Evolutionary conservation across 2,329 filamentous ascomycete genomes (phyloP).

Genomic region (Chaetomium strumarium): DNA sequence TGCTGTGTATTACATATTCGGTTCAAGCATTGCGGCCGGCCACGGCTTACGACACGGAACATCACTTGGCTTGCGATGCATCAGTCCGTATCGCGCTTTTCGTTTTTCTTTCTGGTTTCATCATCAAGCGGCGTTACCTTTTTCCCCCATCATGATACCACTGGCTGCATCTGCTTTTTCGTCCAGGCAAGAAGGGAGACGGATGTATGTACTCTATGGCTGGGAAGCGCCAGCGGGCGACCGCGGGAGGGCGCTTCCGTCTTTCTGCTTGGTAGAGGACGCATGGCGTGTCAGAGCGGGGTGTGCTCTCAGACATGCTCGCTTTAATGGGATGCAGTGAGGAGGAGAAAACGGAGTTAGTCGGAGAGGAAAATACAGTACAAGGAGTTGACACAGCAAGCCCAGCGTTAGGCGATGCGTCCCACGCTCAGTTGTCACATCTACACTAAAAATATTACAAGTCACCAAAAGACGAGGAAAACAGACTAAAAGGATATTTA

Average conservation of each 20-base stretch:
- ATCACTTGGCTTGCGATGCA: slow-evolving; percentile 20
- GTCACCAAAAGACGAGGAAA: slow-evolving; percentile 13
- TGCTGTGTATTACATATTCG: slow-evolving; percentile 23
- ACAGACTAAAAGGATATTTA: slow-evolving; percentile 13
- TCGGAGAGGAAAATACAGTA: no score
- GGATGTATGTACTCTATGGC: slow-evolving; percentile 9
- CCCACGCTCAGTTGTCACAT: neutral
- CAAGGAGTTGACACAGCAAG: neutral
- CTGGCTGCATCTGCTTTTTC: slow-evolving; percentile 17
- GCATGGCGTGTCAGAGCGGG: no score
- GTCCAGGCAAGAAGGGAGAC: neutral
- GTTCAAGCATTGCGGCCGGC: slow-evolving; percentile 20
- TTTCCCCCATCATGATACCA: slow-evolving; percentile 24
- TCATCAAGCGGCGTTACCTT: slow-evolving; percentile 15
- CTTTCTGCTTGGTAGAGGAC: neutral
- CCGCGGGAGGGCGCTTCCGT: slow-evolving; percentile 3
- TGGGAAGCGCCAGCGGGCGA: slow-evolving; percentile 11
- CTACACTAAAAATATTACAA: slow-evolving; percentile 15
- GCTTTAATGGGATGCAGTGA: no score
- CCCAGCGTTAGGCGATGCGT: neutral
- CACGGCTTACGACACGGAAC: slow-evolving; percentile 22
- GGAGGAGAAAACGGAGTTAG: no score
- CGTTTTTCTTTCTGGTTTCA: neutral
- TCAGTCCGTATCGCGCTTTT: neutral
- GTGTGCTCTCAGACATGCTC: no score